Percentiles rank a stretch among this genome's conserved stretches.
Evolutionary conservation across 2,329 filamentous ascomycete genomes (phyloP).

Genomic region (Orbilia oligospora): DNA sequence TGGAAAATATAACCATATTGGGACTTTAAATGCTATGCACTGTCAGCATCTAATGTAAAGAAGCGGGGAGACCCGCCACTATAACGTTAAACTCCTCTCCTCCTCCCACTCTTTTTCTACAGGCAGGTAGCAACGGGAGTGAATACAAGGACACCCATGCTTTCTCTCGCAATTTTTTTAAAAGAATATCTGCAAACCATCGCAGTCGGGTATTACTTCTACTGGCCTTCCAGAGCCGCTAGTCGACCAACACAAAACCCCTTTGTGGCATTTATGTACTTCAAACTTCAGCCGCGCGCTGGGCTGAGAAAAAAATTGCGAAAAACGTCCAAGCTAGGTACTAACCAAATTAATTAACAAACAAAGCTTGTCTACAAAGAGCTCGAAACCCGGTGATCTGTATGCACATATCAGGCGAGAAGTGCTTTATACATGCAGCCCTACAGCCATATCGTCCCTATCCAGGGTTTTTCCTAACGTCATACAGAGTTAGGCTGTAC

Average conservation of each 20-base stretch:
- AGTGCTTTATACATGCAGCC: conserved; percentile 4
- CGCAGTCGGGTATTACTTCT: conserved; percentile 3
- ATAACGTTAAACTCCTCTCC: neutral
- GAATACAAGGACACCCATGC: neutral
- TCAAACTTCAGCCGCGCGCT: neutral
- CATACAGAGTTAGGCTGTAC: neutral
- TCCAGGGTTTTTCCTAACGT: too few relatives aligned
- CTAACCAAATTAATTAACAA: neutral
- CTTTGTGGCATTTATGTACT: neutral
- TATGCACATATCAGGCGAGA: conserved; percentile 19
- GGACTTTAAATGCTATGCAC: neutral
- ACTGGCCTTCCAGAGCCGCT: neutral
- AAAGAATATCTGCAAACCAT: neutral
- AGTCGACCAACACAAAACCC: neutral
- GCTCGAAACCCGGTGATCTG: neutral
- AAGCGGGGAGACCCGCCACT: neutral
- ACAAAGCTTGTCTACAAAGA: conserved; percentile 17
- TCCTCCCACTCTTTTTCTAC: too few relatives aligned
- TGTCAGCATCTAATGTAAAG: conserved; percentile 1
- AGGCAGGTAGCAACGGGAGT: neutral
- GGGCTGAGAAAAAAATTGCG: conserved; percentile 18
- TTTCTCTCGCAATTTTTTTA: neutral
- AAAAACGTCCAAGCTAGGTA: conserved; percentile 2
- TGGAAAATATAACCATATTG: neutral
- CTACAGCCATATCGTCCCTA: too few relatives aligned